Evolutionary conservation across 768 basidiomycete genomes (phyloP).

Genomic region (Xanthoconium purpureum): DNA sequence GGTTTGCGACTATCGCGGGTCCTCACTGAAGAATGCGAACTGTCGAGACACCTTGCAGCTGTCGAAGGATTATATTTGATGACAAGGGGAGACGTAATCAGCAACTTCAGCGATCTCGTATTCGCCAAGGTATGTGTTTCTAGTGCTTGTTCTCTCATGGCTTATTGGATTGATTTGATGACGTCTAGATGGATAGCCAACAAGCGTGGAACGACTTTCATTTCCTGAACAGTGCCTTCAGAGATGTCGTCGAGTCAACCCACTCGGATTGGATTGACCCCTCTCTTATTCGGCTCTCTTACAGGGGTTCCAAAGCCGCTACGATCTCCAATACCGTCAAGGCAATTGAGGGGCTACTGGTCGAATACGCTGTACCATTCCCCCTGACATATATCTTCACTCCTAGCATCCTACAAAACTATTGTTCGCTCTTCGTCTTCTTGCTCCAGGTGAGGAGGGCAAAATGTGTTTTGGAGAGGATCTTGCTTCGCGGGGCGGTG

Average conservation of each 20-base stretch:
- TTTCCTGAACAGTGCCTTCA: constrained; percentile 76
- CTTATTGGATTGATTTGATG: background rate
- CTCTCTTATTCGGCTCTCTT: constrained; percentile 69
- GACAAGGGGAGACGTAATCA: constrained; percentile 74
- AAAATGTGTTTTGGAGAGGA: constrained; percentile 66
- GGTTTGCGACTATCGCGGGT: constrained; percentile 54
- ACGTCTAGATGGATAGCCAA: constrained; percentile 64
- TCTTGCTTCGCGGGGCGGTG: constrained; percentile 56
- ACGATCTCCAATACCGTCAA: constrained; percentile 54
- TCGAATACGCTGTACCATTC: constrained; percentile 83
- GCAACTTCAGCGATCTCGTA: constrained; percentile 67
- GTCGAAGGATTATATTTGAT: constrained; percentile 74
- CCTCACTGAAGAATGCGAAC: constrained; percentile 61
- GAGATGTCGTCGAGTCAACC: constrained; percentile 57
- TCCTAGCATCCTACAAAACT: constrained; percentile 50
- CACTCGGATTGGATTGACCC: constrained; percentile 57
- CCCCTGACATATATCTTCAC: constrained; percentile 78
- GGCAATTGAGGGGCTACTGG: constrained; percentile 59
- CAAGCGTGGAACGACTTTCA: constrained; percentile 80
- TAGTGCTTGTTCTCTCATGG: background rate
- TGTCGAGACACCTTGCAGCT: constrained; percentile 58
- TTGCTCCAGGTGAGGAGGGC: constrained; percentile 72
- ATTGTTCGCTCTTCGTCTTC: constrained; percentile 67
- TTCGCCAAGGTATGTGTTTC: constrained; percentile 61
- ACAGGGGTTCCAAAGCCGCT: constrained; percentile 48